Conservation (phyloP, 2,329 filamentous ascomycete species). For the Sporothrix pallida region DNA sequence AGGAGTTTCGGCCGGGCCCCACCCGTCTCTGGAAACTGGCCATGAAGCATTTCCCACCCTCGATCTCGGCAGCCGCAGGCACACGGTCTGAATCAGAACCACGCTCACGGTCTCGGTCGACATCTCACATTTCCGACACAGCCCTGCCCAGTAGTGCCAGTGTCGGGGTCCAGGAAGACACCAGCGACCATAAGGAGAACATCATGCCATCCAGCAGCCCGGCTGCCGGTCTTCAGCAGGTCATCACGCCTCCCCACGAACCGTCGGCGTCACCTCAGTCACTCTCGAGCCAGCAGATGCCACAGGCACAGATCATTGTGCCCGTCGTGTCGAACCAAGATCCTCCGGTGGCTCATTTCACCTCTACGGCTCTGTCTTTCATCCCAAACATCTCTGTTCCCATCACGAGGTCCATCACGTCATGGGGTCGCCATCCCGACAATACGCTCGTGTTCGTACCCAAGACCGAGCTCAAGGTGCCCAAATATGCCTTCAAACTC, state of each 20-base stretch:
- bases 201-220: conserved; percentile 23
- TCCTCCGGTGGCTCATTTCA: conserved; percentile 54
- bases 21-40: conserved; percentile 61
- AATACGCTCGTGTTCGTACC: conserved; percentile 73
- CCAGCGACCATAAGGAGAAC: conserved; percentile 34
- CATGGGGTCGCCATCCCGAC: conserved; percentile 74
- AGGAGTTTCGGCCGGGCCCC: conserved; percentile 60
- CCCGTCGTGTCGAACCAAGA: conserved; percentile 28
- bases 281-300: not conserved
- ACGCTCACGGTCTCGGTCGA: conserved; percentile 27
- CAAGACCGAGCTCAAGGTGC: conserved; percentile 70
- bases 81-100: conserved; percentile 17
- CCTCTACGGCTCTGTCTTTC: conserved; percentile 69
- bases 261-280: conserved; percentile 6
- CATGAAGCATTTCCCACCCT: conserved; percentile 63
- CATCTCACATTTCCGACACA: conserved; percentile 32
- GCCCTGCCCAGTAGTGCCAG: conserved; percentile 15
- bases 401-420: conserved; percentile 70
- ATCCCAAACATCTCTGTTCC: conserved; percentile 66
- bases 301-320: conserved; percentile 33
- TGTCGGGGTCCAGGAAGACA: conserved; percentile 24
- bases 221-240: not conserved
- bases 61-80: not conserved
- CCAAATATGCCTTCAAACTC: conserved; percentile 81
- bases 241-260: conserved; percentile 12